Percentiles rank a stretch among this genome's conserved stretches.
Evolutionary conservation across 306 rosid genomes (phyloP).

Genomic region (Pterocarpus macrocarpus): DNA sequence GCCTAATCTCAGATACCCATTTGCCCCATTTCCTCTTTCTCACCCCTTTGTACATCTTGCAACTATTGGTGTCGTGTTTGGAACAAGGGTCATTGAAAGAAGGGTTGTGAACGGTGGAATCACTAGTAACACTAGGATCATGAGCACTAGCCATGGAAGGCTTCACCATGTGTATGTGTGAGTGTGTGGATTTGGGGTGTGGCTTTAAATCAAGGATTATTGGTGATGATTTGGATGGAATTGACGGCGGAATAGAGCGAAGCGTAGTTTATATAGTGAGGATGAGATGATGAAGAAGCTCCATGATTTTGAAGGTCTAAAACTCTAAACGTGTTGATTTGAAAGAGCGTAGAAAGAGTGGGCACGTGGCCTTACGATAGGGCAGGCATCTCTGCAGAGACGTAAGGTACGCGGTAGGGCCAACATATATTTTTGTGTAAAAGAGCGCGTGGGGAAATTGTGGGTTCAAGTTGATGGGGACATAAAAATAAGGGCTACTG

Average conservation of each 20-base stretch:
- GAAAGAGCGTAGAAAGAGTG: conserved; percentile 45
- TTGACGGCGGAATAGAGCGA: conserved; percentile 35
- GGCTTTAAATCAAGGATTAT: not conserved
- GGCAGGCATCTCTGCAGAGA: not conserved
- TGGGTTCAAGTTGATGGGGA: not conserved
- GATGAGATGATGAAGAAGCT: not conserved
- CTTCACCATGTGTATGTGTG: not conserved
- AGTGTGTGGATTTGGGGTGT: not conserved
- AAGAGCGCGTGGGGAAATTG: conserved; percentile 22
- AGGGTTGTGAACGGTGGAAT: not conserved
- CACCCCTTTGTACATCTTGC: conserved; percentile 64
- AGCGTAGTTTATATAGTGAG: conserved; percentile 1
- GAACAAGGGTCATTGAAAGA: not conserved
- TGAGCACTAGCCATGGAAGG: not conserved
- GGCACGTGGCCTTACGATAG: conserved; percentile 23
- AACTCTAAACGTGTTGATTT: conserved; percentile 50
- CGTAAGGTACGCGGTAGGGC: conserved; percentile 18
- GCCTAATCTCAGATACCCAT: conserved; percentile 84
- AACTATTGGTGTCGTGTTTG: not conserved
- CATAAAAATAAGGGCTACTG: not conserved
- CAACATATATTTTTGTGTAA: not conserved
- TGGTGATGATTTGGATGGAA: not conserved
- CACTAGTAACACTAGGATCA: not conserved
- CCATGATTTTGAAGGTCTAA: not conserved
- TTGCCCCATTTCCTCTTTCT: conserved; percentile 86